phyloP scores from a whole-genome alignment of 768 basidiomycete genomes.

The Auriscalpium orientale region DNA sequence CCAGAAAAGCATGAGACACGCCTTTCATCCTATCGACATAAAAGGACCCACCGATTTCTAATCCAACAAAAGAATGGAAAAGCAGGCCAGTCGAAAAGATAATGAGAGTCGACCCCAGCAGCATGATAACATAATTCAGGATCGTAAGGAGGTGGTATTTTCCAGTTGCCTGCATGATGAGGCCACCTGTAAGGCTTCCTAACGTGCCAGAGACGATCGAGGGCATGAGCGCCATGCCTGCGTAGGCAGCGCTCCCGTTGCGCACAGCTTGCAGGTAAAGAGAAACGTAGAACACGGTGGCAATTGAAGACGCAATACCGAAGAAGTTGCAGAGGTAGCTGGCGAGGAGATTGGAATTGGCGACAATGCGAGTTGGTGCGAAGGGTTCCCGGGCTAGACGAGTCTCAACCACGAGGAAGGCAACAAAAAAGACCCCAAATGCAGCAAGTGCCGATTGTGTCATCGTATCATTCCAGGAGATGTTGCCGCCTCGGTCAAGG shows the following conservation, averaged over 20 bases:
- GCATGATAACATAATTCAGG: slow-evolving; percentile 29
- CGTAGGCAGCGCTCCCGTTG: slow-evolving; percentile 37
- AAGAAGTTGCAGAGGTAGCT: slow-evolving; percentile 57
- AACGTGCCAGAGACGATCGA: slow-evolving; percentile 36
- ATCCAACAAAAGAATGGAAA: slow-evolving; percentile 27
- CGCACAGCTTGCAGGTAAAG: slow-evolving; percentile 54
- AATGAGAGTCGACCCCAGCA: slow-evolving; percentile 31
- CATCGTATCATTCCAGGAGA: slow-evolving; percentile 21
- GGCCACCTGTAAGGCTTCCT: slow-evolving; percentile 45
- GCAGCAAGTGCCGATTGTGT: slow-evolving; percentile 16
- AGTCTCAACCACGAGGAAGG: slow-evolving; percentile 42
- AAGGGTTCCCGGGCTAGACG: slow-evolving; percentile 50
- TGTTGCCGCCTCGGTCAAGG: slow-evolving; percentile 36
- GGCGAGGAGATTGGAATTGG: slow-evolving; percentile 41
- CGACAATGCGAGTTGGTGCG: slow-evolving; percentile 47
- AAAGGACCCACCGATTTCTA: slow-evolving; percentile 14
- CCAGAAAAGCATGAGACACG: not conserved
- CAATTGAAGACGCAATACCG: slow-evolving; percentile 35
- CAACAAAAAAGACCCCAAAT: slow-evolving; percentile 8
- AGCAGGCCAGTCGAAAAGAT: slow-evolving; percentile 34
- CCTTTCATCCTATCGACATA: not conserved
- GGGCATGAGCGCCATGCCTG: slow-evolving; percentile 46
- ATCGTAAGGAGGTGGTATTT: slow-evolving; percentile 48
- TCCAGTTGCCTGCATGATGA: slow-evolving; percentile 52
- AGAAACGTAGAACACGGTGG: slow-evolving; percentile 44